phyloP scores from a whole-genome alignment of 176 grass and related monocot species.

The Musa beccarii region DNA sequence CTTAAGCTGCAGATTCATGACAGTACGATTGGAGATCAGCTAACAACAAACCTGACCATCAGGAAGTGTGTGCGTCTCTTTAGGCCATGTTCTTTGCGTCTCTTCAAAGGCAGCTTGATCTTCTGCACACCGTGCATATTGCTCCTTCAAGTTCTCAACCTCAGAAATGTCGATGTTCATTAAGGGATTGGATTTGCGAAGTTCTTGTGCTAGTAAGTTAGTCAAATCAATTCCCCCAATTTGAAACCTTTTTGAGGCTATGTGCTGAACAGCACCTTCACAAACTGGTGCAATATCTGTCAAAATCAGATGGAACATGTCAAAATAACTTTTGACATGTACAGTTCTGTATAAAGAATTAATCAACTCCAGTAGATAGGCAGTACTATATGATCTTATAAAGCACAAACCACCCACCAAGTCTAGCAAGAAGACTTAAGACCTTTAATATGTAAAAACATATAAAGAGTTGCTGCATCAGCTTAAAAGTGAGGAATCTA shows the following conservation, averaged over 20 bases:
- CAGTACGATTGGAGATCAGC: conserved; percentile 4
- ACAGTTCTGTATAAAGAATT: not conserved
- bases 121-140: conserved; percentile 64
- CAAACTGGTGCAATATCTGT: conserved; percentile 92
- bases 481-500: not conserved
- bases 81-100: conserved; percentile 43
- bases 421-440: not conserved
- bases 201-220: conserved; percentile 66
- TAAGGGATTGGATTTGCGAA: conserved; percentile 73
- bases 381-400: not conserved
- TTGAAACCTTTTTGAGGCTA: conserved; percentile 85
- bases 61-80: conserved; percentile 82
- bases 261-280: conserved; percentile 96
- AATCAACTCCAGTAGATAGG: not conserved
- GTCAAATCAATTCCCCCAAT: conserved; percentile 92
- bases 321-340: not conserved
- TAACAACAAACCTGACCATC: conserved; percentile 77
- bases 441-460: not conserved
- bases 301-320: conserved; percentile 5
- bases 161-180: conserved; percentile 76
- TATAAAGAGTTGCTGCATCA: not conserved
- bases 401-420: not conserved
- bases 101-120: conserved; percentile 67
- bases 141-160: conserved; percentile 82
- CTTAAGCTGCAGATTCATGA: not conserved